phyloP scores from a whole-genome alignment of 352 stramenopile genomes.

The Phytopythium sindhum region DNA sequence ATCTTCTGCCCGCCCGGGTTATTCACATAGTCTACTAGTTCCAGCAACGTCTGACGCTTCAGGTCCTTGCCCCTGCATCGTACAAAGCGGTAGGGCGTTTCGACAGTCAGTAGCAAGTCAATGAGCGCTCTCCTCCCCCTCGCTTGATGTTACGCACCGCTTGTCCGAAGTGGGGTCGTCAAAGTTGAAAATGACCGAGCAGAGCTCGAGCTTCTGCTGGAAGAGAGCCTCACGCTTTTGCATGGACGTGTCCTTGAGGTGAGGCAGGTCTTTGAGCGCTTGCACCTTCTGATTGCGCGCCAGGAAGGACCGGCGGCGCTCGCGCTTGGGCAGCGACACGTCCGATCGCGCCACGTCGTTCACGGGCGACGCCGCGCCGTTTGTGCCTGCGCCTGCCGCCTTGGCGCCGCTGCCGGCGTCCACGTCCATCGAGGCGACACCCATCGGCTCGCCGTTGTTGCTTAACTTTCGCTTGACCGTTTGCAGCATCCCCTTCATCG shows the following conservation, averaged over 20 bases:
- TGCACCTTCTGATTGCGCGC: slow-evolving; percentile 86
- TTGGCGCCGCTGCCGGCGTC: slow-evolving; percentile 35
- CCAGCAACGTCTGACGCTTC: slow-evolving; percentile 98
- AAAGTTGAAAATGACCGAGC: slow-evolving; percentile 96
- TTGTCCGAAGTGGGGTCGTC: slow-evolving; percentile 95
- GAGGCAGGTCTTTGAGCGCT: slow-evolving; percentile 78
- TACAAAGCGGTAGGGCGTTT: not conserved
- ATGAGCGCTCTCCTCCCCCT: not conserved
- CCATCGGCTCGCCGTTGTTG: slow-evolving; percentile 73
- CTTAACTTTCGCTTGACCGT: slow-evolving; percentile 88
- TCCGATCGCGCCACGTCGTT: slow-evolving; percentile 77
- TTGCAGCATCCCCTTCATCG: slow-evolving; percentile 89
- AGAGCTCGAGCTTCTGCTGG: slow-evolving; percentile 95
- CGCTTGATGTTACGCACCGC: slow-evolving; percentile 58
- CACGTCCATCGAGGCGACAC: slow-evolving; percentile 51
- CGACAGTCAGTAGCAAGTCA: not conserved
- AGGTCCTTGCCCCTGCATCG: slow-evolving; percentile 88
- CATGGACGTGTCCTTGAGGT: slow-evolving; percentile 83
- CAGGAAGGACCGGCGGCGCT: slow-evolving; percentile 78
- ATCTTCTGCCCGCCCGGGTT: slow-evolving; percentile 95
- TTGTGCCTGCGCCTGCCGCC: slow-evolving; percentile 11
- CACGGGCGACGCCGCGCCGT: slow-evolving; percentile 40
- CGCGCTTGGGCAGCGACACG: slow-evolving; percentile 77
- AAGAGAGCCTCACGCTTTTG: slow-evolving; percentile 91
- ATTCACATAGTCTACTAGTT: slow-evolving; percentile 99